Percentiles rank a stretch among this genome's conserved stretches.
Conservation (phyloP, 2,329 filamentous ascomycete species). For the Grosmannia serpens region DNA sequence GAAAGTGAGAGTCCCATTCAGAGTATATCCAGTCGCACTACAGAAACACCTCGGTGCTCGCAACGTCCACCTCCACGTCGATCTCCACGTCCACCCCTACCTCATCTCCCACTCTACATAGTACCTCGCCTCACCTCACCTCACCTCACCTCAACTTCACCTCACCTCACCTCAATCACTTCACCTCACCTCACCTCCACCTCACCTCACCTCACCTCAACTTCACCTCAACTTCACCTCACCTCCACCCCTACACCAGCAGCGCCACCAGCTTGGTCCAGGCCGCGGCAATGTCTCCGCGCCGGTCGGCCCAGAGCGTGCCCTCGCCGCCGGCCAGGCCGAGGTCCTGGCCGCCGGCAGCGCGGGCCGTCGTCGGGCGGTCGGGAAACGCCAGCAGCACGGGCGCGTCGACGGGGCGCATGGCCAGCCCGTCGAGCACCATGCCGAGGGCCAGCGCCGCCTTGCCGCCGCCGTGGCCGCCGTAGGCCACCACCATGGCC, state of each 20-base stretch:
- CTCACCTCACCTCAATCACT: too few species aligned
- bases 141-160: too few species aligned
- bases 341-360: constrained; percentile 9
- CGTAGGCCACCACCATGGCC: constrained; percentile 35
- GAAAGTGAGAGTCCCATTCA: too few species aligned
- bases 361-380: constrained; percentile 4
- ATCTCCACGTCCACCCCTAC: too few species aligned
- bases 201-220: too few species aligned
- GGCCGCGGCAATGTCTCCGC: constrained; percentile 9
- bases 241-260: neutral
- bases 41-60: too few species aligned
- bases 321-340: constrained; percentile 4
- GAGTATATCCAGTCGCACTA: too few species aligned
- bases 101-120: too few species aligned
- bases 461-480: constrained; percentile 24
- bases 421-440: constrained; percentile 14
- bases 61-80: too few species aligned
- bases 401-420: constrained; percentile 14
- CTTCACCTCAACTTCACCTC: too few species aligned
- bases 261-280: constrained; percentile 12
- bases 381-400: constrained; percentile 16
- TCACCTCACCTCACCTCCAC: too few species aligned
- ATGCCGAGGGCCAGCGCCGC: constrained; percentile 16
- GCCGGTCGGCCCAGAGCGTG: constrained; percentile 9
- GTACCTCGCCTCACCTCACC: too few species aligned